Evolutionary conservation across 257 asterid species (phyloP).

Genomic region (Pogostemon cablin): DNA sequence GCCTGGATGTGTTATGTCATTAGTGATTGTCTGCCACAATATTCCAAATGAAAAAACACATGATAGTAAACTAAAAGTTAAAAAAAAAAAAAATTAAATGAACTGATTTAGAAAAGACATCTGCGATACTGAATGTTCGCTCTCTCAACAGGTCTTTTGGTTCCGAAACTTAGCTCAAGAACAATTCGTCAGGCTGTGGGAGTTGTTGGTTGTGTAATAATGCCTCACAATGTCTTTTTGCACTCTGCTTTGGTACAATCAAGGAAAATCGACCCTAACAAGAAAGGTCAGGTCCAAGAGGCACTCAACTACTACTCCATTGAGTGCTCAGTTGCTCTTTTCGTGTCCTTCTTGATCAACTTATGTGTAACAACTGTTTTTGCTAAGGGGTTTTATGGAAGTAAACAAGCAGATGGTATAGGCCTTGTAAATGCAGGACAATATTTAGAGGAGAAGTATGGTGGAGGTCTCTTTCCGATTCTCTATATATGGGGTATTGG

Average conservation of each 20-base stretch:
- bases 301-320: conserved; percentile 82
- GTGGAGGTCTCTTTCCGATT: conserved; percentile 90
- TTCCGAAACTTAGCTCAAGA: conserved; percentile 89
- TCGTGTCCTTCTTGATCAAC: conserved; percentile 89
- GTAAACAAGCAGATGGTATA: conserved; percentile 69
- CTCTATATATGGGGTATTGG: conserved; percentile 98
- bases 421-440: conserved; percentile 97
- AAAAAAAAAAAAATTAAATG: neutral
- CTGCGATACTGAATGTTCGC: conserved; percentile 23
- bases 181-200: conserved; percentile 98
- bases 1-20: conserved; percentile 14
- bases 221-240: conserved; percentile 97
- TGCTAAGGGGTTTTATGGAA: conserved; percentile 92
- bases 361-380: conserved; percentile 87
- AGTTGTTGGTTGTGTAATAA: conserved; percentile 96
- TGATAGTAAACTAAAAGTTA: neutral
- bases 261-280: conserved; percentile 70
- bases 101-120: neutral
- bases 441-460: conserved; percentile 86
- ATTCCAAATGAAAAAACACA: no score
- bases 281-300: conserved; percentile 84
- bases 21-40: neutral
- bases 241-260: conserved; percentile 99
- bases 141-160: conserved; percentile 67
- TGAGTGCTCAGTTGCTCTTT: conserved; percentile 85